Evolutionary conservation across 306 rosid species (phyloP).

Genomic region (Phaseolus lunatus): DNA sequence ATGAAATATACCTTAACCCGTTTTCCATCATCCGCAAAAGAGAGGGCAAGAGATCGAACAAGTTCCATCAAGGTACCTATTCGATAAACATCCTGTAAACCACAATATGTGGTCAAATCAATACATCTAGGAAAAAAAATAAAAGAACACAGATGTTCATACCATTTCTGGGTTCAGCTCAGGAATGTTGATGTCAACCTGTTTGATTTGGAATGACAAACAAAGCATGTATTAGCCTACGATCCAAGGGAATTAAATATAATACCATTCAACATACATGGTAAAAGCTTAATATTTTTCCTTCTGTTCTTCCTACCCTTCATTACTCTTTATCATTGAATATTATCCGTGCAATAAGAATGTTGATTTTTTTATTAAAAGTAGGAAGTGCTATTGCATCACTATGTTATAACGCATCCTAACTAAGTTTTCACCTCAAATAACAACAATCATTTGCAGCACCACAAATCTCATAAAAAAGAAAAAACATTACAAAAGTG

Average conservation of each 20-base stretch:
- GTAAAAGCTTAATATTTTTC: slow-evolving; percentile 2
- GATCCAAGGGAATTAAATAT: slow-evolving; percentile 26
- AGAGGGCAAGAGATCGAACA: slow-evolving; percentile 83
- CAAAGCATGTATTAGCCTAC: slow-evolving; percentile 39
- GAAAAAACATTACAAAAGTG: too few relatives aligned
- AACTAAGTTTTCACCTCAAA: too few relatives aligned
- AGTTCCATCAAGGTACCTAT: slow-evolving; percentile 96
- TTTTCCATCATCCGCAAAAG: slow-evolving; percentile 94
- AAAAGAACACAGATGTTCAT: slow-evolving; percentile 34
- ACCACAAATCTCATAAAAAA: too few relatives aligned
- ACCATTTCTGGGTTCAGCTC: slow-evolving; percentile 98
- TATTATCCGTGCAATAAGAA: slow-evolving; percentile 26
- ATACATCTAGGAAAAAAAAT: slow-evolving; percentile 19
- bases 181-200: slow-evolving; percentile 97
- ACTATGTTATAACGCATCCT: too few relatives aligned
- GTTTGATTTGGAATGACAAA: slow-evolving; percentile 51
- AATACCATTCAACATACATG: slow-evolving; percentile 22
- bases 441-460: too few relatives aligned
- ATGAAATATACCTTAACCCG: slow-evolving; percentile 72
- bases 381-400: too few relatives aligned
- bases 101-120: slow-evolving; percentile 54
- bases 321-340: slow-evolving; percentile 28
- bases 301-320: slow-evolving; percentile 25
- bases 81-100: slow-evolving; percentile 92
- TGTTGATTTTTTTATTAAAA: neutral